These are phyloP conservation scores for Ceratocystis lukuohia DNA, from an alignment of 2,329 filamentous ascomycete species.

Conservation along the genomic window DNA sequence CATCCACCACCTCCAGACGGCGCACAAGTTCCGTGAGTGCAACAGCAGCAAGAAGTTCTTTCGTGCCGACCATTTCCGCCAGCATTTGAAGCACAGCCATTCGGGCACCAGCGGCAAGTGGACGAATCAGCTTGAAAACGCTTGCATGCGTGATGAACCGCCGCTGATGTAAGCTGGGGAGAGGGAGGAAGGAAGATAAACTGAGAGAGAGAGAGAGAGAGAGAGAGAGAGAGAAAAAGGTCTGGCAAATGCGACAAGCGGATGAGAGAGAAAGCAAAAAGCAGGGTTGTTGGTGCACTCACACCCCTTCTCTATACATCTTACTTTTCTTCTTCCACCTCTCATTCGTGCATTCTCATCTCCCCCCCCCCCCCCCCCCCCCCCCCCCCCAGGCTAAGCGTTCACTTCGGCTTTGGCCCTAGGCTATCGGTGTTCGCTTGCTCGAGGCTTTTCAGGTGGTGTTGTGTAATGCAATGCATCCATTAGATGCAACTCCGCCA, in stretches of 20 bases:
- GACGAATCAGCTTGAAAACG: constrained; percentile 95
- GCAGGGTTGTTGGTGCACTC: not conserved
- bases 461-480: constrained; percentile 4
- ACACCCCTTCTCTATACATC: not conserved
- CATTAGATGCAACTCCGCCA: not conserved
- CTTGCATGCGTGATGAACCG: constrained; percentile 82
- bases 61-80: constrained; percentile 91
- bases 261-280: not conserved
- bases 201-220: not conserved
- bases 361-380: not conserved
- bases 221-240: not conserved
- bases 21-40: constrained; percentile 96
- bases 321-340: too few relatives aligned
- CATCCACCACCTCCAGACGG: constrained; percentile 72
- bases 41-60: constrained; percentile 98
- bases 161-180: constrained; percentile 26
- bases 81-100: constrained; percentile 96
- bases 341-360: too few relatives aligned
- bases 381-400: not conserved
- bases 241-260: not conserved
- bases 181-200: not conserved
- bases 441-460: not conserved
- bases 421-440: not conserved
- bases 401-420: not conserved
- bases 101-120: constrained; percentile 93